Base-by-base conservation (phyloP, 2,329 filamentous ascomycete species). In the Drechslera avenae region DNA sequence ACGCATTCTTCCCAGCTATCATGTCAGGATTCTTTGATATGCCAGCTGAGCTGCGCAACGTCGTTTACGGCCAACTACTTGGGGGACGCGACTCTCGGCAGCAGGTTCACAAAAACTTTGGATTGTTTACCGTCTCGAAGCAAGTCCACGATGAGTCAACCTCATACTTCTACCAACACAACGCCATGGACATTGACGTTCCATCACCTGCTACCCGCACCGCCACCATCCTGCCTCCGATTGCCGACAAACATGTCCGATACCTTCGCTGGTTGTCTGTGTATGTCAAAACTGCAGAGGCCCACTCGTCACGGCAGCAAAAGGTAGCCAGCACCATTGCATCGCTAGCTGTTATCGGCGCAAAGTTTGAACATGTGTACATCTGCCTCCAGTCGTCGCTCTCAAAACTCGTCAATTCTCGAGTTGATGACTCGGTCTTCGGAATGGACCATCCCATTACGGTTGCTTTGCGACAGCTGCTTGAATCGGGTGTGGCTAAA, bases 161-260 rank as follows among this genome's bases (percentile, higher is more conserved):
- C 1, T 60, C 64, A 6, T 60, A 61, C 48, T 66, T 63, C 36
- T 66, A 66, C 52, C 47, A 63, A 18, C 36, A 60, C 10, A 60
- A 54, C 26, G 1, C 21, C 17, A 55, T 63, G 17, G 19, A 12
- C 12, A 16, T 62, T 39, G 33, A 52, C 7, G 12, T 40, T 10
- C 42, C 49, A 4, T 42, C 44, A 8, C 19, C 19, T 4, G 8
- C 23, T 3, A 49, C 46, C 3, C 23, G 40, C 13, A 43, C 21
- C 9, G 50, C 57, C 4, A 62, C 52, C n/a, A 48, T 63, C 13
- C 41, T 59, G 9, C 50, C 59, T 34, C 56, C 56, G 1, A 54
- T 65, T 17, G 45, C 59, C 5, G 60, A 65, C 17, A 54, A 39
- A 10, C 63, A 60, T 21, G 48, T 63, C 31, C 58, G 40, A 28